Evolutionary conservation across 2,329 filamentous ascomycete species (phyloP), one percentile per base, ranked within the genome.

Genomic region (Rutstroemia sp.): DNA sequence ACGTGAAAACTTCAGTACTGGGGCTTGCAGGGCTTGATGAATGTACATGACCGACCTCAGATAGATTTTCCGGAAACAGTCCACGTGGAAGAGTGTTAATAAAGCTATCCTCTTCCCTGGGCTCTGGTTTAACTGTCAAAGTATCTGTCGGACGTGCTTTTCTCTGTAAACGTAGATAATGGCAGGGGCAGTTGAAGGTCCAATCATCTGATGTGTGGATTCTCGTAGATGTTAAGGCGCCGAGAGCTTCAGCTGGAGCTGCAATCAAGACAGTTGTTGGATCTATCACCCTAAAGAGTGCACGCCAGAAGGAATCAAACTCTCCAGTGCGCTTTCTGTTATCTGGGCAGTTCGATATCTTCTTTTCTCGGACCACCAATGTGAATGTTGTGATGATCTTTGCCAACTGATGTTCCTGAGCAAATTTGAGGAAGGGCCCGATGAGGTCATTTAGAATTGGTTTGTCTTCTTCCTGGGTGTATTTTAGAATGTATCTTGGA

Each of bases 151-250:
- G 44, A 46, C n/a, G 45, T 23, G 41, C 23, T 34, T 51, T 49
- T 39, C 54, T 54, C 51, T 71, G 63, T 30, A 82, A 67, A 52
- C 76, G 73, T 6, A 89, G 68, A 42, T 85, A 76, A 62, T 89
- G 86, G 53, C 80, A 78, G 6, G 77, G 76, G 59, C 82, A 81
- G 55, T 82, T 76, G 63, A 88, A 88, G 23, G 78, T 78, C 83
- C 83, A 87, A 5, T 74, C 73, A 64, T 87, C 81, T 9, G 75
- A 74, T 41, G 81, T 73, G 50, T 80, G 77, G 27, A 87, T 73
- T 57, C 74, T 75, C 5, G 78, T 78, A 17, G 80, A 79, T 4
- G 86, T 71, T 49, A 89, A 72, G 0, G 76, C 76, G 1, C 84
- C 82, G 7, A 91, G 73, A 17, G 82, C 79, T 4, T 77, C 73